Base-by-base conservation (phyloP, 2,329 filamentous ascomycete genomes). In the Tolypocladium guangdongense region DNA sequence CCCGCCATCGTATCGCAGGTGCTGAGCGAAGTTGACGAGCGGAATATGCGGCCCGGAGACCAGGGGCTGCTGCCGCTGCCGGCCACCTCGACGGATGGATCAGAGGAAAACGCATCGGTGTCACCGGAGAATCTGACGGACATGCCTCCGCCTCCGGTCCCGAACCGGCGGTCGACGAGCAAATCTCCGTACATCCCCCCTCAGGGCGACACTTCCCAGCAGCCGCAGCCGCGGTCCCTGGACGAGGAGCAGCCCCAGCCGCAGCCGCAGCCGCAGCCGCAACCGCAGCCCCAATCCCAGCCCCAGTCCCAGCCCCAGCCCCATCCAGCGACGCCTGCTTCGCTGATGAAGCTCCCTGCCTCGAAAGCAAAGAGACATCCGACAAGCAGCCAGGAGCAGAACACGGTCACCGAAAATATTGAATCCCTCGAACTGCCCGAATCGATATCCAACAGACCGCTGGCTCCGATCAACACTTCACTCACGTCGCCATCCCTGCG, bases 301-400 rank as follows among this genome's bases (percentile, higher is more conserved):
- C 53, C 37, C 50, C 54, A n/a, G n/a, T n/a, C n/a, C n/a, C 56
- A 54, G 11, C 62, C 70, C 24, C 74, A 74, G 51, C 74, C 71
- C 60, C 81, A 83, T 51, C 88, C 88, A 12, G 90, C 89, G 1
- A 95, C 90, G 0, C 90, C 90, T 1, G 89, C 91, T 10, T 95
- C 90, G 7, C 71, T 96, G 55, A 96, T 96, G 87, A 86, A 83
- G 62, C 76, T 92, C 45, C 78, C 76, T 4, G 76, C 78, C 30
- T 79, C 79, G 62, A 74, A 74, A 60, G 68, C 72, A 51, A 79
- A 78, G 57, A 75, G 74, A 53, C 66, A 69, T 16, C 69, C 75
- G 33, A 63, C 70, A 56, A 66, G 66, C 55, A 60, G 66, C 59
- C 66, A 71, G 27, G 75, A 75, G 18, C 66, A 75, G 10, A 65